Base-by-base conservation (phyloP, 306 rosid genomes). In the Luffa acutangula region DNA sequence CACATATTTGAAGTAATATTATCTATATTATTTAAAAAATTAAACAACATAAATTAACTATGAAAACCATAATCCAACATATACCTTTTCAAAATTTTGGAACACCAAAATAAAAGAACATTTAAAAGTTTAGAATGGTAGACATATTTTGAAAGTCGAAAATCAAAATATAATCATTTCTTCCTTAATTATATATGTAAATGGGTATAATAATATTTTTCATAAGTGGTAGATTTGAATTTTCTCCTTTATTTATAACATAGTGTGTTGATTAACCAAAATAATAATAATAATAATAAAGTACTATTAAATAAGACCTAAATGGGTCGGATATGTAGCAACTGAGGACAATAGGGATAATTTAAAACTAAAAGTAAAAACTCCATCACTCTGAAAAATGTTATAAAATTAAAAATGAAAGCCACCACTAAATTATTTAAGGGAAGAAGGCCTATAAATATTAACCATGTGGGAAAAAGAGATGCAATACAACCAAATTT, bases 401-500 rank as follows among this genome's bases (percentile, higher is more conserved):
- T 37, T 37, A 65, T 13, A 65, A 36, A 65, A 39, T 39, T 53
- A 13, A 53, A 66, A 66, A 39, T 3, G 14, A 66, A 39, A 66
- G 54, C 21, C 77, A 46, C 6, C 52, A n/a, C 69, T 12, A 21
- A 12, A 72, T 20, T 20, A 20, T 43, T 70, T 20, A 4, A 43
- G 25, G 9, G 36, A n/a, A 46, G 58, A n/a, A 46, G 58, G 77
- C 21, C 41, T 4, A 20, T 18, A 71, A 71, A 45, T 71, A 66
- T 37, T 37, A 66, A 66, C 31, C 77, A 46, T 71, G 77, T 70
- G 76, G 34, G 54, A 70, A 70, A 43, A 70, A 43, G 15, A 70
- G 54, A 43, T 20, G 36, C 76, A n/a, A 37, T 41, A 1, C 12
- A 69, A 69, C 53, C 6, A 69, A 69, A 58, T 21, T 7, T n/a